These are phyloP conservation scores for Guyanaporus albipodus DNA, from an alignment of 768 basidiomycete species.

Conservation along the genomic window DNA sequence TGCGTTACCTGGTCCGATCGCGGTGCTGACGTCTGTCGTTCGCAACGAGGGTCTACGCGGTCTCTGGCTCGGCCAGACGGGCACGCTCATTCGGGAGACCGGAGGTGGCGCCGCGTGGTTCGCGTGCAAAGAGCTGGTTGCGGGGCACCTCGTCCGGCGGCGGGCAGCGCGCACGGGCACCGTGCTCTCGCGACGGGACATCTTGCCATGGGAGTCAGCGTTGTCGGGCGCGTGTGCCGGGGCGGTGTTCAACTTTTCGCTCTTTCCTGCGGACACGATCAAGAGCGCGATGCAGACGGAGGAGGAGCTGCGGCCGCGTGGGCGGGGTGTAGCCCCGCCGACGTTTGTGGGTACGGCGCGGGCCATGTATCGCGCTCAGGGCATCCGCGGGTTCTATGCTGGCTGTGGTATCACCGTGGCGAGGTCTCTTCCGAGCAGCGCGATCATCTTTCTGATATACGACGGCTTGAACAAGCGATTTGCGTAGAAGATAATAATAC, in stretches of 20 bases:
- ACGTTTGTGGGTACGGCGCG: slow-evolving; percentile 56
- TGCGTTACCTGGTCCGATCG: slow-evolving; percentile 66
- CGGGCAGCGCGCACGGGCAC: slow-evolving; percentile 32
- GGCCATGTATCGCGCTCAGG: slow-evolving; percentile 71
- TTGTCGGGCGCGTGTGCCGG: slow-evolving; percentile 83
- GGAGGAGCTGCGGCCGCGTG: slow-evolving; percentile 70
- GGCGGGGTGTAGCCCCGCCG: slow-evolving; percentile 29
- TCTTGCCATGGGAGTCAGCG: slow-evolving; percentile 81
- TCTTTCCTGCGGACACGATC: slow-evolving; percentile 93
- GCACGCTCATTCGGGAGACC: slow-evolving; percentile 89
- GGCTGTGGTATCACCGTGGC: slow-evolving; percentile 91
- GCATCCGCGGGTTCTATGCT: slow-evolving; percentile 82
- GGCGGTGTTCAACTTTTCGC: slow-evolving; percentile 76
- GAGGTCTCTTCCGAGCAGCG: slow-evolving; percentile 83
- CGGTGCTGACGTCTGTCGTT: slow-evolving; percentile 61
- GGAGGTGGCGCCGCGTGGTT: slow-evolving; percentile 94
- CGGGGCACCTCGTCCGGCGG: slow-evolving; percentile 52
- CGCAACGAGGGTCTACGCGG: slow-evolving; percentile 70
- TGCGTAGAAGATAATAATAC: slow-evolving; percentile 28
- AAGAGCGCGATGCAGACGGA: slow-evolving; percentile 95
- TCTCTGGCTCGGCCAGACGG: slow-evolving; percentile 96
- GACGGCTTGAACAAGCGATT: slow-evolving; percentile 64
- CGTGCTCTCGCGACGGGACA: slow-evolving; percentile 38
- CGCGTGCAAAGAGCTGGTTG: slow-evolving; percentile 75
- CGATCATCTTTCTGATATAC: slow-evolving; percentile 90